phyloP scores from a whole-genome alignment of 2,329 filamentous ascomycete genomes.

The Sporothrix brunneoviolacea region DNA sequence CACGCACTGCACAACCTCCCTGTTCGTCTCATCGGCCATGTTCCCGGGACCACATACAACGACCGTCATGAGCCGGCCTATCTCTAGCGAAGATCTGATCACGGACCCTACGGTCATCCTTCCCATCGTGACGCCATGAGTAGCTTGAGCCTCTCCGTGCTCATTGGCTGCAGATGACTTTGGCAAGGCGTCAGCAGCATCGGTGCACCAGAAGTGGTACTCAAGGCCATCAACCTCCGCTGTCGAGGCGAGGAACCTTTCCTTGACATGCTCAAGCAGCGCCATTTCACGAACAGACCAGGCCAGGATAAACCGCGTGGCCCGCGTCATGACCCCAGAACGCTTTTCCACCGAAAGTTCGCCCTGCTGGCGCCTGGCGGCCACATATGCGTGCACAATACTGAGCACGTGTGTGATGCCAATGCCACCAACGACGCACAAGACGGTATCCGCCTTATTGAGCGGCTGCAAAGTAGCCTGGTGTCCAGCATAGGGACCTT shows the following conservation, averaged over 20 bases:
- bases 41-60: background rate
- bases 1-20: background rate
- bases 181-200: too few relatives aligned
- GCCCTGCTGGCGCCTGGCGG: too few relatives aligned
- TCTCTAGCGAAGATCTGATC: background rate
- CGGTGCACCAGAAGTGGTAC: background rate
- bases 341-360: background rate
- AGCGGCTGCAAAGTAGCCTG: background rate
- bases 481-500: background rate
- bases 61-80: background rate
- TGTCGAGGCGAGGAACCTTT: background rate
- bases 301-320: background rate
- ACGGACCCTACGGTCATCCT: background rate
- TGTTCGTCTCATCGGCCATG: slow-evolving; percentile 1
- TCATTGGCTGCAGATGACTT: too few relatives aligned
- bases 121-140: too few relatives aligned
- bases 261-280: background rate
- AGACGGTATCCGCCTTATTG: background rate
- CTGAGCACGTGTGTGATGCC: background rate
- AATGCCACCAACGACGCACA: background rate
- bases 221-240: background rate
- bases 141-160: too few relatives aligned
- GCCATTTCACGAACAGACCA: background rate
- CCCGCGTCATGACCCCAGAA: background rate
- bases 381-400: background rate